Evolutionary conservation across 2,329 filamentous ascomycete species (phyloP), one percentile per base, ranked within the genome.

Genomic region (Penicillium freii): DNA sequence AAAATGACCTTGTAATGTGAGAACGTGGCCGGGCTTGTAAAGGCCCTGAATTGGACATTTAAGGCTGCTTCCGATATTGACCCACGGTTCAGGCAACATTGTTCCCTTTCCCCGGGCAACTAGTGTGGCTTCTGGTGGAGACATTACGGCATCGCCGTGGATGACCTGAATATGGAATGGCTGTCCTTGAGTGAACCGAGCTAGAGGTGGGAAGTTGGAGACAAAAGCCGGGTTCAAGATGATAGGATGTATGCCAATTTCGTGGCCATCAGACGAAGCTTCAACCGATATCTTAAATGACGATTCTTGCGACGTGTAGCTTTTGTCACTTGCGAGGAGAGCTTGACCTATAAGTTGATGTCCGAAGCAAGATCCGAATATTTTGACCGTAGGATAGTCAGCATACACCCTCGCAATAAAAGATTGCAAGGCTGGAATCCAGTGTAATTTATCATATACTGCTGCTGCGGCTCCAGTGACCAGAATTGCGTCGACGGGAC

Each of bases 91-190:
- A 0, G 63, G 65, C 11, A 68, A 44, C 11, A 48, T 54, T 0
- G 23, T 17, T 13, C 25, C 48, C 27, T 34, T 52, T 23, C 11
- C 6, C 8, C 8, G 23, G 6, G 50, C 7, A 25, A 19, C 17
- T 8, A 9, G 8, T n/a, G 15, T n/a, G 3, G 10, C 10, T n/a
- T 52, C 51, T 17, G 33, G 29, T 8, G 44, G 34, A 10, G 61
- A 46, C 11, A 63, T 54, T 1, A 72, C 70, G 19, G 66, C 62
- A 54, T 73, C 71, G 2, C 69, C 68, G 45, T 72, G 71, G 9
- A 73, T 60, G 52, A 72, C 55, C 51, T 72, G 70, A 17, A 73
- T 40, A 3, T 59, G 59, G 44, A 71, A 50, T 34, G 57, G 42
- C 7, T 46, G 23, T 4, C 51, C 36, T 2, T 45, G 21, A 3